Evolutionary conservation across 2,329 filamentous ascomycete genomes (phyloP).

Genomic region (Aspergillus sp.): DNA sequence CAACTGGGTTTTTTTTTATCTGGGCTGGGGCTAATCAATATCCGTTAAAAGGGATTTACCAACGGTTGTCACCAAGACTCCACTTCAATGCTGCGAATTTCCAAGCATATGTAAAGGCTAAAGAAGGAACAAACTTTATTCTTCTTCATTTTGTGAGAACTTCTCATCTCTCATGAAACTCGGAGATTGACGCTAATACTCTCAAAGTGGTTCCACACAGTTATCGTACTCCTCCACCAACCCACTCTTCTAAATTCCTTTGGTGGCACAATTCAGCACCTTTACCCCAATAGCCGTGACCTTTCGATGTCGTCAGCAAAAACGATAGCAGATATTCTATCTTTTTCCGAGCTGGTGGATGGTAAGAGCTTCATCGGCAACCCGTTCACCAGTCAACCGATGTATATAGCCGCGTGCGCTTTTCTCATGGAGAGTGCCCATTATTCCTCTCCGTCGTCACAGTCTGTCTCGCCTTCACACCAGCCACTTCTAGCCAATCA

Average conservation of each 20-base stretch:
- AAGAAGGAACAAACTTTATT: constrained; percentile 84
- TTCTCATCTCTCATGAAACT: neutral
- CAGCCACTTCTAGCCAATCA: constrained; percentile 32
- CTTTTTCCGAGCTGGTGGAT: constrained; percentile 82
- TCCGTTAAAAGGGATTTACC: constrained; percentile 56
- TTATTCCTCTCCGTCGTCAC: constrained; percentile 65
- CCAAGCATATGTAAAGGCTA: constrained; percentile 75
- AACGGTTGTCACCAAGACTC: constrained; percentile 70
- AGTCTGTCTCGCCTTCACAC: constrained; percentile 55
- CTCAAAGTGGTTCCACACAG: constrained; percentile 72
- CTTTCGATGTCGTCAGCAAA: constrained; percentile 85
- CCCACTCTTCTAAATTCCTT: constrained; percentile 80
- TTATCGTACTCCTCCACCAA: constrained; percentile 82
- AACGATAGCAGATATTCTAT: constrained; percentile 84
- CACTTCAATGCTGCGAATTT: constrained; percentile 87
- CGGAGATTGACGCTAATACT: constrained; percentile 16
- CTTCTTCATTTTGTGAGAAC: constrained; percentile 66
- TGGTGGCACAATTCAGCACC: constrained; percentile 65
- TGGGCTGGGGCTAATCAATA: constrained; percentile 1
- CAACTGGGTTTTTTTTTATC: neutral
- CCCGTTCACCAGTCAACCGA: constrained; percentile 85
- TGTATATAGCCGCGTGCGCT: constrained; percentile 86
- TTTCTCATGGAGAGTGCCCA: constrained; percentile 81
- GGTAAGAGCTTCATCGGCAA: constrained; percentile 84
- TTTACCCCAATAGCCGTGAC: constrained; percentile 78